These are phyloP conservation scores for Aspergillus kassunensis DNA, from an alignment of 495 filamentous ascomycete species.

Conservation along the genomic window DNA sequence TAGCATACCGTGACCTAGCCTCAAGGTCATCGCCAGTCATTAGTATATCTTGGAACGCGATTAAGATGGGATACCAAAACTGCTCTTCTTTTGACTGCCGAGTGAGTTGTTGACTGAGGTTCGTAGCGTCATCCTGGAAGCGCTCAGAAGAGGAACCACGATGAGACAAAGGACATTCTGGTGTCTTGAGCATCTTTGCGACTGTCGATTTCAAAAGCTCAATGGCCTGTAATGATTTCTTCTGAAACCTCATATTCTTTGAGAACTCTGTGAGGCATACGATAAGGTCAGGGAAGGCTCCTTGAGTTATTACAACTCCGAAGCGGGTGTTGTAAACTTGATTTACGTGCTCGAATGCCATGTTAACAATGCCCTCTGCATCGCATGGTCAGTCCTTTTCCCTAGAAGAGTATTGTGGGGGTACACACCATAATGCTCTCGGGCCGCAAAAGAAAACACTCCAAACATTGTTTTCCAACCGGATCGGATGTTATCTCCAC, in stretches of 20 bases:
- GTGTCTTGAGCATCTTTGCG: conserved; percentile 88
- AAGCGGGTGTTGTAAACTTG: conserved; percentile 98
- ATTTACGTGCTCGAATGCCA: conserved; percentile 94
- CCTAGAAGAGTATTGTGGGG: not conserved
- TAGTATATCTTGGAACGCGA: conserved; percentile 96
- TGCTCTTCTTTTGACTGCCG: conserved; percentile 82
- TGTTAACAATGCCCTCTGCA: conserved; percentile 86
- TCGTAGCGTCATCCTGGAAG: conserved; percentile 44
- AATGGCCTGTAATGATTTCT: conserved; percentile 95
- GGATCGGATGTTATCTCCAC: conserved; percentile 91
- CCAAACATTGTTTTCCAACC: conserved; percentile 99
- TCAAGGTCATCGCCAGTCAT: conserved; percentile 99
- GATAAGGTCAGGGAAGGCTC: conserved; percentile 92
- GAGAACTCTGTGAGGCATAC: conserved; percentile 97
- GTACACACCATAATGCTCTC: conserved; percentile 72
- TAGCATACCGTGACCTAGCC: conserved; percentile 65
- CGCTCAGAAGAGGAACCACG: conserved; percentile 37
- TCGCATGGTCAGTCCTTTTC: not conserved
- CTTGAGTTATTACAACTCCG: conserved; percentile 91
- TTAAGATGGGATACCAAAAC: conserved; percentile 97
- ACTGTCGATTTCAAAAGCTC: conserved; percentile 90
- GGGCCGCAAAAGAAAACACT: conserved; percentile 92
- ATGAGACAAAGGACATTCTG: conserved; percentile 86
- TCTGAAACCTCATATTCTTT: conserved; percentile 96
- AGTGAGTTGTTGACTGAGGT: conserved; percentile 46